phyloP scores from a whole-genome alignment of 2,329 filamentous ascomycete genomes.

The Aspergillus neoniger region DNA sequence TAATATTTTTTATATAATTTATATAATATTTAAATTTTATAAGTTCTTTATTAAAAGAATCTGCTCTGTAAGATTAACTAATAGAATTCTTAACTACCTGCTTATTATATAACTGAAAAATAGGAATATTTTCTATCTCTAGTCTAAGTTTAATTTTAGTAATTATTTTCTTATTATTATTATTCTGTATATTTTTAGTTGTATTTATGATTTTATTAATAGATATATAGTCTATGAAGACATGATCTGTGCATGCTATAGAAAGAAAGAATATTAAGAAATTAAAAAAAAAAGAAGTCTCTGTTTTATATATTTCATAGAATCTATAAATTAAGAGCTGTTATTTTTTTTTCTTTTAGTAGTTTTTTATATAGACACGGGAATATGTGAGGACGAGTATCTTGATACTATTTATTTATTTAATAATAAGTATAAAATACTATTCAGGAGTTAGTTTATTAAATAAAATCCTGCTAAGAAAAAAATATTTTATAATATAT shows the following conservation, averaged over 20 bases:
- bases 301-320: constrained; percentile 19
- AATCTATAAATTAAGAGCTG: constrained; percentile 18
- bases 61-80: constrained; percentile 8
- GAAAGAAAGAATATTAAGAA: constrained; percentile 20
- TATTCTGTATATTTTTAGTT: constrained; percentile 6
- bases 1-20: constrained; percentile 19
- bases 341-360: constrained; percentile 18
- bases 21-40: constrained; percentile 13
- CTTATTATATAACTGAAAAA: constrained; percentile 17
- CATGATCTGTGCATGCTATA: no score
- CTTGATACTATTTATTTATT: constrained; percentile 17
- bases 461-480: not conserved
- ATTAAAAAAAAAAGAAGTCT: constrained; percentile 19
- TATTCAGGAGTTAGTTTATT: constrained; percentile 3
- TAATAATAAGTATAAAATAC: constrained; percentile 24
- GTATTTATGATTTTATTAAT: constrained; percentile 15
- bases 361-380: constrained; percentile 18
- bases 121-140: constrained; percentile 13
- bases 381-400: constrained; percentile 23
- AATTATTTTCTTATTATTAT: constrained; percentile 10
- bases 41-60: constrained; percentile 19
- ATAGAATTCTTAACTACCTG: constrained; percentile 11
- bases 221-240: constrained; percentile 11
- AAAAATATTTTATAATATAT: constrained; percentile 20
- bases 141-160: constrained; percentile 13